phyloP scores from a whole-genome alignment of 2,329 filamentous ascomycete genomes.

The Microascus cirrosus region DNA sequence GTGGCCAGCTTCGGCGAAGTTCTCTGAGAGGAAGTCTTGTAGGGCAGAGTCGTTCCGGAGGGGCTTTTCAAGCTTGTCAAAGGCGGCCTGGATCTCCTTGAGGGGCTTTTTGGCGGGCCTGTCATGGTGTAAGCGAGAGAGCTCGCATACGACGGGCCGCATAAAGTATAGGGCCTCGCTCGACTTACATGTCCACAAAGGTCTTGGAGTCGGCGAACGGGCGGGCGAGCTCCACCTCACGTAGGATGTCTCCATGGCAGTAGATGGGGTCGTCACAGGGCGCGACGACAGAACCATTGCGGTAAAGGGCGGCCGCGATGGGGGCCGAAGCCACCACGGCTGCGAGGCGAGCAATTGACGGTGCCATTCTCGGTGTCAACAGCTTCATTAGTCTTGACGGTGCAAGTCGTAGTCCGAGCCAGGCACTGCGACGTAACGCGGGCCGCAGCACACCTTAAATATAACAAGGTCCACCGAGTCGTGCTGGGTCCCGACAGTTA shows the following conservation, averaged over 20 bases:
- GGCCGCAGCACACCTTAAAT: background rate
- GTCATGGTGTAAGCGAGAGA: constrained; percentile 7
- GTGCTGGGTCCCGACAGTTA: no score
- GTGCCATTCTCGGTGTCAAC: background rate
- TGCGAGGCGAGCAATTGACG: background rate
- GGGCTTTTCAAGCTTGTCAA: constrained; percentile 46
- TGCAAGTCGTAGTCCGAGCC: background rate
- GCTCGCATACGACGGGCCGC: background rate
- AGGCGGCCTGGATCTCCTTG: constrained; percentile 49
- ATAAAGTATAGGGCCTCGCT: background rate
- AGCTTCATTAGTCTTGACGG: background rate
- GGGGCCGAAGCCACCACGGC: background rate
- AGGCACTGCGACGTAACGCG: background rate
- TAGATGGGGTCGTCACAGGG: constrained; percentile 59
- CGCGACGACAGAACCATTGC: constrained; percentile 47
- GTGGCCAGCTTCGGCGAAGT: constrained; percentile 53
- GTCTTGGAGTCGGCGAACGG: constrained; percentile 60
- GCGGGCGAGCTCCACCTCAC: constrained; percentile 49
- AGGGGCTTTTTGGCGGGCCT: constrained; percentile 50
- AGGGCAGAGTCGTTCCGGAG: constrained; percentile 52
- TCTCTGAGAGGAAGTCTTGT: constrained; percentile 46
- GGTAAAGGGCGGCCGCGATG: constrained; percentile 31
- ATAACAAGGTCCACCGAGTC: background rate
- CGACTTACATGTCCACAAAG: constrained; percentile 54
- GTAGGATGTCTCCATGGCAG: constrained; percentile 53